These are phyloP conservation scores for Curvularia spicifera DNA, from an alignment of 2,329 filamentous ascomycete genomes.

Conservation along the genomic window DNA sequence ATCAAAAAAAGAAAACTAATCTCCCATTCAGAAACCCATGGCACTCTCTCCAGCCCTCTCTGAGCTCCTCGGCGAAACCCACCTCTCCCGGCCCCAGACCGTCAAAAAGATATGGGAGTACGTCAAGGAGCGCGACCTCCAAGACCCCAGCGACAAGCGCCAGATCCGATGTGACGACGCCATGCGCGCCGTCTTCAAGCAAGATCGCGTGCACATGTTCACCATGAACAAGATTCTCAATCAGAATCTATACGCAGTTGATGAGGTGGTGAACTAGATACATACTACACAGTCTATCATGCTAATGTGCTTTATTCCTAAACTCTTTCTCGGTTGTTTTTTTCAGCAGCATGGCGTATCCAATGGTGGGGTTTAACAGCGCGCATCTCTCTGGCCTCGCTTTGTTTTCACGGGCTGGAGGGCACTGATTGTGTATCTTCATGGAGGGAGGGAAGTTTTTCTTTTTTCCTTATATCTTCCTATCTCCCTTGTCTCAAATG, in stretches of 20 bases:
- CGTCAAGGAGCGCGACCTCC: slow-evolving; percentile 85
- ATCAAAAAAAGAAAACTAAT: slow-evolving; percentile 26
- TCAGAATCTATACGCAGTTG: slow-evolving; percentile 84
- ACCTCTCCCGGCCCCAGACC: slow-evolving; percentile 92
- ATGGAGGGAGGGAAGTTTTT: too few species aligned
- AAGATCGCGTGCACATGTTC: slow-evolving; percentile 95
- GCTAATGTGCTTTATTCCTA: not conserved
- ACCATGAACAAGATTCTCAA: slow-evolving; percentile 98
- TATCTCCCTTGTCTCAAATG: too few species aligned
- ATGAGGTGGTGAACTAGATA: slow-evolving; percentile 58
- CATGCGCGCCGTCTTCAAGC: slow-evolving; percentile 91
- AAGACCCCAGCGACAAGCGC: slow-evolving; percentile 89
- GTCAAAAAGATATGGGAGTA: slow-evolving; percentile 97
- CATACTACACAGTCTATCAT: not conserved
- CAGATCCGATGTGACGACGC: slow-evolving; percentile 92
- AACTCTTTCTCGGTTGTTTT: not conserved
- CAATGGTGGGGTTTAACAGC: not conserved
- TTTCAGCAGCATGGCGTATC: not conserved
- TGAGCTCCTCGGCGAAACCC: slow-evolving; percentile 72
- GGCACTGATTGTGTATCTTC: too few species aligned
- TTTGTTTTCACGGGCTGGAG: not conserved
- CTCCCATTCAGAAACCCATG: slow-evolving; percentile 69
- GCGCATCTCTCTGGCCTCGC: not conserved
- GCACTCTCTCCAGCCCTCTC: slow-evolving; percentile 73
- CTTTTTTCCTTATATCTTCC: too few species aligned